phyloP scores from a whole-genome alignment of 2,329 filamentous ascomycete species.

The Ascochyta viciae-villosae region DNA sequence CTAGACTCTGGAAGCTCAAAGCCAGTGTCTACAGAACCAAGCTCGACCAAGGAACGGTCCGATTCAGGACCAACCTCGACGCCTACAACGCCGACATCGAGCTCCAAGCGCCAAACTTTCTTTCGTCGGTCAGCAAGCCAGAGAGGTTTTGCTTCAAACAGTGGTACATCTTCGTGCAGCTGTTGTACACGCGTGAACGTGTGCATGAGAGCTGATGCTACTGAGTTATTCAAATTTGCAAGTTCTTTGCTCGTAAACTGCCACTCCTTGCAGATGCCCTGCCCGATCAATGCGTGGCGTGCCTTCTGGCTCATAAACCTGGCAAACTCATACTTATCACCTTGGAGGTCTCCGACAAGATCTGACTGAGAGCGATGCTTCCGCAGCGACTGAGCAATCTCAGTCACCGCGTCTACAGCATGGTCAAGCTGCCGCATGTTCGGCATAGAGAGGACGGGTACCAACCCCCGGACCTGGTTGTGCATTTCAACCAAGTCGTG shows the following conservation, averaged over 20 bases:
- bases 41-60: conserved; percentile 8
- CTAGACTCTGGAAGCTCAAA: conserved; percentile 11
- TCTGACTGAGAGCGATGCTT: background rate
- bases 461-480: background rate
- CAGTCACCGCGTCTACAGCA: background rate
- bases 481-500: conserved; percentile 4
- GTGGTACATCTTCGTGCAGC: background rate
- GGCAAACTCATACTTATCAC: conserved; percentile 2
- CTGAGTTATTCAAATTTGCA: background rate
- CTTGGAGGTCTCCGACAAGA: background rate
- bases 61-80: conserved; percentile 1
- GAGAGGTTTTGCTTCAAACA: conserved; percentile 1
- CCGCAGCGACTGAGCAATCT: background rate
- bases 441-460: background rate
- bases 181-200: background rate
- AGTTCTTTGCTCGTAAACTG: background rate
- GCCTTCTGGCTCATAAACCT: background rate
- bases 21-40: background rate
- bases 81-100: conserved; percentile 17
- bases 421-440: background rate
- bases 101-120: conserved; percentile 22
- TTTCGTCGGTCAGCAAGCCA: conserved; percentile 1
- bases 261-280: conserved; percentile 7
- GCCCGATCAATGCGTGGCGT: background rate
- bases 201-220: background rate